These are phyloP conservation scores for Choiromyces venosus DNA, from an alignment of 495 filamentous ascomycete genomes.

Conservation along the genomic window DNA sequence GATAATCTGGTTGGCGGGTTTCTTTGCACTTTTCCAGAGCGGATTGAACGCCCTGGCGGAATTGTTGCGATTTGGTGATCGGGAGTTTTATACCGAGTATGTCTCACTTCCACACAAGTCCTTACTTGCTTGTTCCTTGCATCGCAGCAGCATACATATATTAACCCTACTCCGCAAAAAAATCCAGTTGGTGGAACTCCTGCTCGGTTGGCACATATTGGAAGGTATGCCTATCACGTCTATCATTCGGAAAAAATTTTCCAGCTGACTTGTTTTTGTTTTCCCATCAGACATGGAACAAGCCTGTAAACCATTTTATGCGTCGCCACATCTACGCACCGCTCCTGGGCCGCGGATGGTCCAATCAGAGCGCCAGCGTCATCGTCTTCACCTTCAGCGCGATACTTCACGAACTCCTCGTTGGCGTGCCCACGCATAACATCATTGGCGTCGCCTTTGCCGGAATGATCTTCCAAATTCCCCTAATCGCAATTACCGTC, in stretches of 20 bases:
- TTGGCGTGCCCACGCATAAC: slow-evolving; percentile 93
- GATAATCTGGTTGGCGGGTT: slow-evolving; percentile 92
- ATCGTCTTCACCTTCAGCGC: slow-evolving; percentile 82
- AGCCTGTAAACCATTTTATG: slow-evolving; percentile 94
- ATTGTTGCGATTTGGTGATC: slow-evolving; percentile 80
- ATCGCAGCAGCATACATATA: not conserved
- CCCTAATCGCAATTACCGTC: slow-evolving; percentile 72
- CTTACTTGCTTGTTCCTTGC: not conserved
- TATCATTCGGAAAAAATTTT: not conserved
- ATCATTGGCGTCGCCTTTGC: slow-evolving; percentile 86
- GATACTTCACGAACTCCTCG: slow-evolving; percentile 82
- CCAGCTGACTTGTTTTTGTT: not conserved
- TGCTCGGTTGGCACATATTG: slow-evolving; percentile 81
- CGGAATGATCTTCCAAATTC: slow-evolving; percentile 90
- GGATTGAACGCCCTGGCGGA: slow-evolving; percentile 86
- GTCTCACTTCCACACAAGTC: slow-evolving; percentile 2
- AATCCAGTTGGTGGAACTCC: slow-evolving; percentile 79
- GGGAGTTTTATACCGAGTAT: slow-evolving; percentile 81
- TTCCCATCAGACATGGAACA: slow-evolving; percentile 75
- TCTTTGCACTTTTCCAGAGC: slow-evolving; percentile 92
- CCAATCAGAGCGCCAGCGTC: slow-evolving; percentile 58
- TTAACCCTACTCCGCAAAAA: not conserved
- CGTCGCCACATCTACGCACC: slow-evolving; percentile 84
- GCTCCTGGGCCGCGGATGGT: slow-evolving; percentile 74
- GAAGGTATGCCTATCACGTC: slow-evolving; percentile 39